Conservation (phyloP, 2,329 filamentous ascomycete genomes). For the Epichloe coenophiala region DNA sequence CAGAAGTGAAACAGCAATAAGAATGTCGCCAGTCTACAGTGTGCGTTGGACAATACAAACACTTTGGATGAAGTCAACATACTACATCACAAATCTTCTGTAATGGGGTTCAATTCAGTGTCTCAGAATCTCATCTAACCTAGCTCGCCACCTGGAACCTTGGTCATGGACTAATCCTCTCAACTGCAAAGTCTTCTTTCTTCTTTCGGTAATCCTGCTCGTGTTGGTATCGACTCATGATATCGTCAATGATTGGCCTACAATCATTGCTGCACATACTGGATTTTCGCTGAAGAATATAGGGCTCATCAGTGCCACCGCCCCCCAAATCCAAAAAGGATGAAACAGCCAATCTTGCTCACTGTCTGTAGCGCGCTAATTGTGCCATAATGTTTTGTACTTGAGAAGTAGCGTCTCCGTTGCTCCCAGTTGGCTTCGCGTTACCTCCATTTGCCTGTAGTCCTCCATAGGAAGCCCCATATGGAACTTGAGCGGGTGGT, state of each 20-base stretch:
- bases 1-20: too few species aligned
- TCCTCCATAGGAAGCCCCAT: constrained; percentile 18
- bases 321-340: not conserved
- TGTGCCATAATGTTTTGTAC: constrained; percentile 66
- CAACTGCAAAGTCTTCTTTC: not conserved
- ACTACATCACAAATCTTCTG: too few species aligned
- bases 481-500: constrained; percentile 13
- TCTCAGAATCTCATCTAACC: not conserved
- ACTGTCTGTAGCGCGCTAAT: constrained; percentile 51
- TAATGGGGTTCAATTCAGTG: too few species aligned
- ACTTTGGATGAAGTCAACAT: too few species aligned
- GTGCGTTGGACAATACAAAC: too few species aligned
- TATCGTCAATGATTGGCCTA: not conserved
- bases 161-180: not conserved
- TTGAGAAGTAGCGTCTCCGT: constrained; percentile 32
- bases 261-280: not conserved
- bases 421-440: constrained; percentile 8
- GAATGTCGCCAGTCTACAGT: too few species aligned
- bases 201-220: not conserved
- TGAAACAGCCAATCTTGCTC: not conserved
- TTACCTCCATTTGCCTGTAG: constrained; percentile 16
- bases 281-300: not conserved
- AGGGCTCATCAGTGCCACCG: not conserved
- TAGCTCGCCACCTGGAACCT: not conserved
- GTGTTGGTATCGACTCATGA: constrained; percentile 1